Percentiles rank a stretch among this genome's conserved stretches.
Evolutionary conservation across 495 filamentous ascomycete genomes (phyloP).

Genomic region (Talaromyces proteolyticus): DNA sequence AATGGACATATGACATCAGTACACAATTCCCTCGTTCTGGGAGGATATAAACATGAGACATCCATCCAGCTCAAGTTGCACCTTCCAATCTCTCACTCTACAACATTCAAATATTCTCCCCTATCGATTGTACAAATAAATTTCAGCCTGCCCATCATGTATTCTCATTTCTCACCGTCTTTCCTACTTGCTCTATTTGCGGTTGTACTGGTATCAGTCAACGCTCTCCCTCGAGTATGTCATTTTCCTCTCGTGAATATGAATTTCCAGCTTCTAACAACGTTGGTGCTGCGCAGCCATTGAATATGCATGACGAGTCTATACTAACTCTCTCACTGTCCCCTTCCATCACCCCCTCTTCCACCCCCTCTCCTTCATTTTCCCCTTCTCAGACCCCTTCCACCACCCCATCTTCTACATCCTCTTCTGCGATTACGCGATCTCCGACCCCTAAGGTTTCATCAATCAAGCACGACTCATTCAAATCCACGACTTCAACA

Average conservation of each 20-base stretch:
- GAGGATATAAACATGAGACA: neutral
- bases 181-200: neutral
- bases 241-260: neutral
- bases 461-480: neutral
- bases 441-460: neutral
- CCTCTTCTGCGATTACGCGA: neutral
- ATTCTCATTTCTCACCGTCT: neutral
- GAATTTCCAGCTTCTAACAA: neutral
- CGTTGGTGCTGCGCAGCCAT: neutral
- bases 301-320: neutral
- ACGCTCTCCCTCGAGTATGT: constrained; percentile 3
- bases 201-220: neutral
- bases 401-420: neutral
- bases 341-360: neutral
- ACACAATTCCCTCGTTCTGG: neutral
- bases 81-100: no score
- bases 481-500: neutral
- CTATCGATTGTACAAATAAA: no score
- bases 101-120: no score
- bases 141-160: neutral
- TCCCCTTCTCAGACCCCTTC: neutral
- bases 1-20: neutral
- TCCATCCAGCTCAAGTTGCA: no score
- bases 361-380: neutral
- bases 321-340: neutral